Evolutionary conservation across 2,329 filamentous ascomycete species (phyloP), one percentile per base, ranked within the genome.

Genomic region (Colletotrichum somersetense): DNA sequence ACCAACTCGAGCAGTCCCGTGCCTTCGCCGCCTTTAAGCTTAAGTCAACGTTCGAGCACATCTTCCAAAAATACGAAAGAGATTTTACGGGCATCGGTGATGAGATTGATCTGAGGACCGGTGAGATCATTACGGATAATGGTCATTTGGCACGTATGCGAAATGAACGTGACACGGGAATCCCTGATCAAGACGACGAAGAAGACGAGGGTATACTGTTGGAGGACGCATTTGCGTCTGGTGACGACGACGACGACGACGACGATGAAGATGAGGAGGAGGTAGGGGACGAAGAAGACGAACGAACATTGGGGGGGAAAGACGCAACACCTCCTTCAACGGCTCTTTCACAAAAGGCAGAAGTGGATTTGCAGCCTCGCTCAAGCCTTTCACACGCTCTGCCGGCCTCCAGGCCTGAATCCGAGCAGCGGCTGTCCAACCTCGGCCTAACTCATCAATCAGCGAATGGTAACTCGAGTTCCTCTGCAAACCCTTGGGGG

Each of bases 51-150:
- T 96, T 97, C 79, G 95, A 97, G 78, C 85, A 89, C 67, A 97
- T 98, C 67, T 97, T 97, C 79, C 89, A 92, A 73, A 98, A 97
- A 80, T 98, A 97, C 80, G 91, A 88, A 65, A 91, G 87, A 74
- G 93, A 98, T 79, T 97, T 97, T 77, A 90, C 91, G 2, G 92
- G 91, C 5, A 87, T 96, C 62, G 95, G 92, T 66, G 96, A 98
- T 80, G 95, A 97, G 82, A 95, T 98, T 77, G 94, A 98, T 80
- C 85, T 97, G 68, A 85, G 86, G 62, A 96, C 93, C 0, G 95
- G 94, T 66, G 86, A 93, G 71, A 91, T 98, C 58, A 87, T 97
- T n/a, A 91, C 98, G 67, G 89, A 98, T 81, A 96, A 97, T 85
- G 96, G 96, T 0, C 96, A 98, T 82, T 80, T 98, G 64, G 80